These are phyloP conservation scores for Acanthamoeba polyphaga DNA, from an alignment of 208 protist species.

Conservation along the genomic window DNA sequence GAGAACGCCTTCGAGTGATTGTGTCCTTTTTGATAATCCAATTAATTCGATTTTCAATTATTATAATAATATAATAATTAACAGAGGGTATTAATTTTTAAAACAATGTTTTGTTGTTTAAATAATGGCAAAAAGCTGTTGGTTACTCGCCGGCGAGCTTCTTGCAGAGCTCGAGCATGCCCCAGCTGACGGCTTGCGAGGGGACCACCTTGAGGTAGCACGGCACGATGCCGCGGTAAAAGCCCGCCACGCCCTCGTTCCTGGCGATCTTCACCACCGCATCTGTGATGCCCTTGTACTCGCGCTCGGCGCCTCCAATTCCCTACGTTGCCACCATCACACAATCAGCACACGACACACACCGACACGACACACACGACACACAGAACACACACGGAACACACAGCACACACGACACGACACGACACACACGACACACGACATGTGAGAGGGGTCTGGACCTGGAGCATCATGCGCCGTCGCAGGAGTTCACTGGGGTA, in stretches of 20 bases:
- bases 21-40: no score
- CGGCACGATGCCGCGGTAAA: constrained; percentile 33
- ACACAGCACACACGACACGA: no score
- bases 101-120: no score
- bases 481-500: constrained; percentile 16
- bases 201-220: constrained; percentile 34
- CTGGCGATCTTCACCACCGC: constrained; percentile 30
- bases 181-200: constrained; percentile 31
- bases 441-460: neutral
- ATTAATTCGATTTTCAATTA: no score
- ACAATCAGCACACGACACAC: neutral
- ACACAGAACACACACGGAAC: neutral
- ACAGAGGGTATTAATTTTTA: no score
- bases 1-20: neutral
- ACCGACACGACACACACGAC: neutral
- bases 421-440: no score
- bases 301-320: constrained; percentile 14
- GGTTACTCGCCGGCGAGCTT: neutral
- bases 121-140: no score
- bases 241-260: constrained; percentile 8
- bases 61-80: no score
- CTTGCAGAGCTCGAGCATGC: constrained; percentile 66
- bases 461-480: constrained; percentile 20
- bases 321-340: neutral
- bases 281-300: constrained; percentile 47